Evolutionary conservation across 163 green algal genomes (phyloP).

Genomic region (Prototheca cutis): DNA sequence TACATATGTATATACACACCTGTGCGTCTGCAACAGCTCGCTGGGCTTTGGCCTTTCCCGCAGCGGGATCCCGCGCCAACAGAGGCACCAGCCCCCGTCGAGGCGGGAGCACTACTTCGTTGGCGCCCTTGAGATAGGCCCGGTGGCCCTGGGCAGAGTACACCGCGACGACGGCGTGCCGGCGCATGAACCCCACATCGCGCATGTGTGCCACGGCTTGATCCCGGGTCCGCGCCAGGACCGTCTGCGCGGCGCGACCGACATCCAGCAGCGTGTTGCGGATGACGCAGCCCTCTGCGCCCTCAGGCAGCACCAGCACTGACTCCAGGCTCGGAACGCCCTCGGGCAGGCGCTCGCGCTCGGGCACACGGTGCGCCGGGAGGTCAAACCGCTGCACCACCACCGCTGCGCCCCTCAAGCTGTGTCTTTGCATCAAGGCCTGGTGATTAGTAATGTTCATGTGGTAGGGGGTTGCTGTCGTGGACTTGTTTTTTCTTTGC

Average conservation of each 20-base stretch:
- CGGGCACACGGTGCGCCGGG: conserved; percentile 10
- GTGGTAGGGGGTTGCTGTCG: too few species aligned
- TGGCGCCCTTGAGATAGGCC: not conserved
- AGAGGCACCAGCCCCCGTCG: not conserved
- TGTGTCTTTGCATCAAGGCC: too few species aligned
- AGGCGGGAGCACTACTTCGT: conserved; percentile 1
- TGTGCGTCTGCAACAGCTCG: not conserved
- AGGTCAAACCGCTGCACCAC: conserved; percentile 3
- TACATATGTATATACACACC: too few species aligned
- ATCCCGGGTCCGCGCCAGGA: conserved; percentile 3
- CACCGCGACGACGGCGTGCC: not conserved
- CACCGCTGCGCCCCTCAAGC: not conserved
- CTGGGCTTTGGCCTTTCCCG: not conserved
- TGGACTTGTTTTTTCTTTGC: too few species aligned
- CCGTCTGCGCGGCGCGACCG: conserved; percentile 8
- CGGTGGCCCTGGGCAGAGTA: conserved; percentile 6
- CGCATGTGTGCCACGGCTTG: not conserved
- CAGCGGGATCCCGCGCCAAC: not conserved
- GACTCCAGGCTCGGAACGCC: not conserved
- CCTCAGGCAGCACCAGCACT: conserved; percentile 5
- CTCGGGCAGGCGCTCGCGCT: not conserved
- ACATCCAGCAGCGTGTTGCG: conserved; percentile 19
- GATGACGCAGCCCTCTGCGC: conserved; percentile 1
- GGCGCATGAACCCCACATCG: conserved; percentile 1
- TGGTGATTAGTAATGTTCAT: too few species aligned